Evolutionary conservation across 257 asterid genomes (phyloP).

Genomic region (Knoxia roxburghii): DNA sequence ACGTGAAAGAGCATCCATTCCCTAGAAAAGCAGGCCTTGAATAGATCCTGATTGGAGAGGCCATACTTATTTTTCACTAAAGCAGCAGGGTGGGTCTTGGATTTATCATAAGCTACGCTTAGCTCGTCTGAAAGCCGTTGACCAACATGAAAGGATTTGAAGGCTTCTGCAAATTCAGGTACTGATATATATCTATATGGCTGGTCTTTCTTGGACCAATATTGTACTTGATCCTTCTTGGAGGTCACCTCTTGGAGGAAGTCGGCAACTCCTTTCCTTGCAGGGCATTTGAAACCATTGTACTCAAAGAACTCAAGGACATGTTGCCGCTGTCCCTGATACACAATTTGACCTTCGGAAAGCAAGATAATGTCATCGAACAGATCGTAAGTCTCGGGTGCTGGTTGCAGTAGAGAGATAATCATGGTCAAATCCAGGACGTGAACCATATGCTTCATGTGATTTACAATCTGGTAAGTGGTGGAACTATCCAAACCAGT

Average conservation of each 20-base stretch:
- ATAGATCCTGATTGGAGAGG: slow-evolving; percentile 65
- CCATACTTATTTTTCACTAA: slow-evolving; percentile 78
- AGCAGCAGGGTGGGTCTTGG: slow-evolving; percentile 85
- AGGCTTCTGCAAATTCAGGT: slow-evolving; percentile 57
- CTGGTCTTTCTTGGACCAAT: slow-evolving; percentile 67
- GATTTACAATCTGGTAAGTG: slow-evolving; percentile 73
- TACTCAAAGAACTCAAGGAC: slow-evolving; percentile 70
- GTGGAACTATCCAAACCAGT: slow-evolving; percentile 97
- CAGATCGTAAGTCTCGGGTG: slow-evolving; percentile 86
- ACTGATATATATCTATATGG: slow-evolving; percentile 61
- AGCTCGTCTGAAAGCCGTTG: slow-evolving; percentile 55
- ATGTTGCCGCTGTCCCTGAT: slow-evolving; percentile 85
- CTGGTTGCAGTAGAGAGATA: slow-evolving; percentile 92
- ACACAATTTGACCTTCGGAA: slow-evolving; percentile 71
- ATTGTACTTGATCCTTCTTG: slow-evolving; percentile 80
- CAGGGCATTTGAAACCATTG: slow-evolving; percentile 94
- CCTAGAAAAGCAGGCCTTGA: slow-evolving; percentile 73
- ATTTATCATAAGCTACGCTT: slow-evolving; percentile 54
- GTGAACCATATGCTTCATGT: slow-evolving; percentile 92
- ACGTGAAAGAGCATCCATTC: slow-evolving; percentile 80
- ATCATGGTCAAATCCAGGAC: slow-evolving; percentile 85
- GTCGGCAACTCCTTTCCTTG: slow-evolving; percentile 89
- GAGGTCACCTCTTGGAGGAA: slow-evolving; percentile 96
- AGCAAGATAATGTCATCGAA: slow-evolving; percentile 80
- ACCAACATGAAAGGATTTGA: slow-evolving; percentile 74